Evolutionary conservation across 139 green algal species (phyloP).

Genomic region (Closterium sp.): DNA sequence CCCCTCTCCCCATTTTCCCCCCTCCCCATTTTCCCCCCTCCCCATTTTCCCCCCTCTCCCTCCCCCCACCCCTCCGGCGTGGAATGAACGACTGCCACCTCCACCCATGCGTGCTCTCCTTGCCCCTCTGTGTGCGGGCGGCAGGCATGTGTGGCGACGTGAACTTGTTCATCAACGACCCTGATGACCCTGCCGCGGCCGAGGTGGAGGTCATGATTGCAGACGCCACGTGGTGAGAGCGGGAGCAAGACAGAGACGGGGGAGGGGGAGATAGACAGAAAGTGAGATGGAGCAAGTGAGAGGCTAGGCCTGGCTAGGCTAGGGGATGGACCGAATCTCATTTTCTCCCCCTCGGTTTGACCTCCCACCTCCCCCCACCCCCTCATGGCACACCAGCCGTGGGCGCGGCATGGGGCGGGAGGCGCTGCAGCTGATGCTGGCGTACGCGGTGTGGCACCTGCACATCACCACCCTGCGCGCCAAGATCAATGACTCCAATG

Average conservation of each 20-base stretch:
- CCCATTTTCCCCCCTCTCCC: no score
- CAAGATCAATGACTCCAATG: constrained; percentile 37
- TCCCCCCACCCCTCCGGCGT: no score
- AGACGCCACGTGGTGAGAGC: constrained; percentile 17
- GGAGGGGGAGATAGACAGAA: neutral
- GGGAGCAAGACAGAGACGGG: neutral
- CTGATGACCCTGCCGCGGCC: constrained; percentile 32
- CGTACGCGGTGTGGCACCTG: constrained; percentile 13
- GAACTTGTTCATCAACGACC: constrained; percentile 58
- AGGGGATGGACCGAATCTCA: no score
- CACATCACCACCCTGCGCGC: constrained; percentile 14
- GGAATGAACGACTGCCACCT: no score
- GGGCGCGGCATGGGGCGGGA: constrained; percentile 24
- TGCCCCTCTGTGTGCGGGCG: no score
- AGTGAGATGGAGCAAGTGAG: neutral
- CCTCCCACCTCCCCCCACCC: no score
- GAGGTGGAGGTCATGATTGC: constrained; percentile 58
- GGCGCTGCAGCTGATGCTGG: constrained; percentile 41
- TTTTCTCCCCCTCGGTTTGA: neutral
- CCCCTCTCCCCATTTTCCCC: no score
- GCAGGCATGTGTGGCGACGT: constrained; percentile 56
- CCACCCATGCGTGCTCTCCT: no score
- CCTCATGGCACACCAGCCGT: neutral
- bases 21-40: no score
- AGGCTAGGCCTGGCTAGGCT: neutral